Percentiles rank a stretch among this genome's conserved stretches.
Conservation (phyloP, 768 basidiomycete species). For the Exidia glandulosa region DNA sequence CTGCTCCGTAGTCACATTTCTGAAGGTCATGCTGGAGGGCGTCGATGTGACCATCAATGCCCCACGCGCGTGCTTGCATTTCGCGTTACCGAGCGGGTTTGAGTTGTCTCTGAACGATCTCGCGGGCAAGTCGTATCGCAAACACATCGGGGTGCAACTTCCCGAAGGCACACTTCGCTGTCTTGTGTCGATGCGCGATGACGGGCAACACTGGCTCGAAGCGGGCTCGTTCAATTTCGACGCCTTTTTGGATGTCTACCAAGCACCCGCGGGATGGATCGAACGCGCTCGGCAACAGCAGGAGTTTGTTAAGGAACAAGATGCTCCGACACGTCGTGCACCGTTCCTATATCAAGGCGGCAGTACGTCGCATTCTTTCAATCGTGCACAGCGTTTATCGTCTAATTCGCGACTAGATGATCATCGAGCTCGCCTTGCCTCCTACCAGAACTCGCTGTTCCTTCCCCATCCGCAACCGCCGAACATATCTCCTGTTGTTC, state of each 20-base stretch:
- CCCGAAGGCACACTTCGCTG: conserved; percentile 40
- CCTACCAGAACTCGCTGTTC: conserved; percentile 11
- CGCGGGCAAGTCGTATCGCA: conserved; percentile 56
- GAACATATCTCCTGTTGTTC: not conserved
- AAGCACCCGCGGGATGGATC: conserved; percentile 46
- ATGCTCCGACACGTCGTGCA: conserved; percentile 54
- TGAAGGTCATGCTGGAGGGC: conserved; percentile 50
- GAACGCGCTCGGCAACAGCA: conserved; percentile 41
- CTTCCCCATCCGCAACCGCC: conserved; percentile 12
- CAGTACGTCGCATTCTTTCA: not conserved
- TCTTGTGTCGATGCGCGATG: conserved; percentile 24
- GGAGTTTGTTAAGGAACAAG: conserved; percentile 61
- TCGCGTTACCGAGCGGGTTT: conserved; percentile 49
- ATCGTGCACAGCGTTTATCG: not conserved
- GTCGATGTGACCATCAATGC: conserved; percentile 48
- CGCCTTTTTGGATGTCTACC: conserved; percentile 56
- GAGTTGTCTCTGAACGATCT: conserved; percentile 64
- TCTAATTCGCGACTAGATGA: not conserved
- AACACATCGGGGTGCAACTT: conserved; percentile 46
- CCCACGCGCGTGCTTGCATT: conserved; percentile 39
- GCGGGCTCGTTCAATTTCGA: conserved; percentile 45
- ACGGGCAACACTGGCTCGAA: conserved; percentile 49
- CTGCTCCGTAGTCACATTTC: conserved; percentile 63
- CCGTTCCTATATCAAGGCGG: conserved; percentile 27
- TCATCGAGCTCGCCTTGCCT: not conserved